phyloP scores from a whole-genome alignment of 371 early-diverging fungal species.

The Syncephalastrum racemosum region DNA sequence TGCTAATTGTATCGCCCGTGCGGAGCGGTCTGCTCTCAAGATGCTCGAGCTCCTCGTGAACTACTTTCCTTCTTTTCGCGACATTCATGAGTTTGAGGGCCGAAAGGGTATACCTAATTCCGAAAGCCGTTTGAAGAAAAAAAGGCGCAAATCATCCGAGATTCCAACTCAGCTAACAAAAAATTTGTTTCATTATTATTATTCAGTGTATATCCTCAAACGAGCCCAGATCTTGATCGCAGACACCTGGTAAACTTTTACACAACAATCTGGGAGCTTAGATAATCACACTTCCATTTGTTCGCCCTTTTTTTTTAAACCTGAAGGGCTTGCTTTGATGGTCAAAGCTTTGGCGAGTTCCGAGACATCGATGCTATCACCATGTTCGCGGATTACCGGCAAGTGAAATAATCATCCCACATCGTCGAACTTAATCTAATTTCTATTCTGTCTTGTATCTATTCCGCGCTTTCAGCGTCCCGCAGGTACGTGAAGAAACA shows the following conservation, averaged over 20 bases:
- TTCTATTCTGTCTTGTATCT: conserved; percentile 1
- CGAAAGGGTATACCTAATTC: conserved; percentile 42
- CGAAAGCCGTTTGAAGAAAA: too few relatives aligned
- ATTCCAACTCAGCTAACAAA: not conserved
- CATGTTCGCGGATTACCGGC: conserved; percentile 94
- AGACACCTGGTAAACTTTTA: conserved; percentile 68
- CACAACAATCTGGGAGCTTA: not conserved
- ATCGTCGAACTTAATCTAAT: conserved; percentile 8
- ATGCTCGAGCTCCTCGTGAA: conserved; percentile 60
- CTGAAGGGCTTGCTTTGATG: conserved; percentile 83
- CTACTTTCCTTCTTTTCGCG: conserved; percentile 75
- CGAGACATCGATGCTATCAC: conserved; percentile 81
- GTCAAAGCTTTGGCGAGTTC: conserved; percentile 62
- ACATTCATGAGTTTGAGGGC: conserved; percentile 62
- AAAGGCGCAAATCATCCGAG: too few relatives aligned
- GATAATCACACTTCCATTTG: conserved; percentile 4
- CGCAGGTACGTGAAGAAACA: conserved; percentile 36
- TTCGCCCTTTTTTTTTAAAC: not conserved
- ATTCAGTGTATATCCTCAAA: conserved; percentile 71
- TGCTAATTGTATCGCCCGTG: conserved; percentile 55
- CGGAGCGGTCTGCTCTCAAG: conserved; percentile 54
- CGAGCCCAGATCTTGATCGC: conserved; percentile 90
- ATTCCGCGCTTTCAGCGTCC: conserved; percentile 38
- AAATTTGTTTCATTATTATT: not conserved
- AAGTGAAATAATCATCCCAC: conserved; percentile 9